These are phyloP conservation scores for Trichosporon ovoides DNA, from an alignment of 1,284 basidiomycete genomes.

Conservation along the genomic window DNA sequence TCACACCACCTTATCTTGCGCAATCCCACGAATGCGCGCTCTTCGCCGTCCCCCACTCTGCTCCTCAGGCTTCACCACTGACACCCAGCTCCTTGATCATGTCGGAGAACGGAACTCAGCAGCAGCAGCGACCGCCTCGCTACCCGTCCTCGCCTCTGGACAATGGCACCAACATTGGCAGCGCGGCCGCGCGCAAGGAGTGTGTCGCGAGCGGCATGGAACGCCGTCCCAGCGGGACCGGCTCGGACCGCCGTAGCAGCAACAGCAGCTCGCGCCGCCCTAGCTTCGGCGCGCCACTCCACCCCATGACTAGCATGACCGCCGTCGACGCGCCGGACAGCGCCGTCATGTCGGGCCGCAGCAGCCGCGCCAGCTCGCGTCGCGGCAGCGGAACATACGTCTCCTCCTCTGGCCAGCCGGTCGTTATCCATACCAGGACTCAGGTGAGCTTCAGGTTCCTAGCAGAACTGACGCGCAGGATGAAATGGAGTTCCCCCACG, in stretches of 20 bases:
- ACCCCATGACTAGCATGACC: neutral
- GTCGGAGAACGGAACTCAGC: conserved; percentile 9
- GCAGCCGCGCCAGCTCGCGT: conserved; percentile 22
- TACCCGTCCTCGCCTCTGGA: conserved; percentile 18
- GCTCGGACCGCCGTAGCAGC: neutral
- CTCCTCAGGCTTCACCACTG: neutral
- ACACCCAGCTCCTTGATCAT: neutral
- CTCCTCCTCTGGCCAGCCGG: conserved; percentile 65
- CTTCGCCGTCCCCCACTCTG: neutral
- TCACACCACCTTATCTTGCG: too few relatives aligned
- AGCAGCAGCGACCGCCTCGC: neutral
- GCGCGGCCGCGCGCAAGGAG: conserved; percentile 31
- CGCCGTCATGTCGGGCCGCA: conserved; percentile 10
- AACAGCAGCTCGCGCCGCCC: neutral
- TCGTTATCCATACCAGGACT: conserved; percentile 60
- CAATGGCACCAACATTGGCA: conserved; percentile 45
- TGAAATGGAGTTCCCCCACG: conserved; percentile 47
- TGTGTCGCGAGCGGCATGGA: conserved; percentile 18
- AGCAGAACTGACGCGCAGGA: conserved; percentile 28
- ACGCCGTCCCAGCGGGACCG: conserved; percentile 1
- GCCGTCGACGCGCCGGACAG: neutral
- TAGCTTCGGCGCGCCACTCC: neutral
- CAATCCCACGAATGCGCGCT: too few relatives aligned
- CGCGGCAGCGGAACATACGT: conserved; percentile 57
- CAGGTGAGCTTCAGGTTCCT: conserved; percentile 27